Base-by-base conservation (phyloP, 345 rosid species). In the Litchi chinensis region DNA sequence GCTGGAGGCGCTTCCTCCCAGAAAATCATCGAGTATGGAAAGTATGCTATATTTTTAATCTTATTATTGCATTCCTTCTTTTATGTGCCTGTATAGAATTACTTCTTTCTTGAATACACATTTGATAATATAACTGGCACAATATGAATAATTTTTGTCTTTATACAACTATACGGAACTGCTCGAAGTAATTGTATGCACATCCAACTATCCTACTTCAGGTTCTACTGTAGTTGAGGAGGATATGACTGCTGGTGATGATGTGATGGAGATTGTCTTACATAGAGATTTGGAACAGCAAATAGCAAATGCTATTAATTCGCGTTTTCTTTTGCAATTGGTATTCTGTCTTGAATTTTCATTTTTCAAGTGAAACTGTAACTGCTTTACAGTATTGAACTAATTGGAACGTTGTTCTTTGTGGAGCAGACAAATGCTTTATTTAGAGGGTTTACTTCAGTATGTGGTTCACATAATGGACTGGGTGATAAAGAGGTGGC, bases 271-370 rank as follows among this genome's bases (percentile, higher is more conserved):
- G 77, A 65, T 85, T 83, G 86, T 80, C 79, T 80, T 94, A 85
- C 82, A 91, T 81, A 80, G 63, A 77, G 85, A 86, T 84, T 82
- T 97, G 87, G 90, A 90, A 79, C 83, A 80, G 76, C 95, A 91
- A 86, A 94, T 97, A 81, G 85, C 77, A 65, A 88, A 86, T 87
- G 94, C 95, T 70, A 87, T 97, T 74, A 91, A 90, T 81, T 87
- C 99, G 43, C 90, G 91, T 70, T 97, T 97, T 83, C 94, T 97
- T 77, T 83, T 91, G 86, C 99, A 94, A 85, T 86, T 97, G 95
- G 99, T 97, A 89, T 78, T 86, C 75, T 70, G 67, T 75, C 46
- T 81, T 80, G 71, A 74, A 67, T 56, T 77, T 66, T 81, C 68
- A 68, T 67, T 76, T 26, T 74, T 50, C 44, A 64, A 66, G 68